These are phyloP conservation scores for Blastobotrys serpentis DNA, from an alignment of 1,139 yeast genomes.

Conservation along the genomic window DNA sequence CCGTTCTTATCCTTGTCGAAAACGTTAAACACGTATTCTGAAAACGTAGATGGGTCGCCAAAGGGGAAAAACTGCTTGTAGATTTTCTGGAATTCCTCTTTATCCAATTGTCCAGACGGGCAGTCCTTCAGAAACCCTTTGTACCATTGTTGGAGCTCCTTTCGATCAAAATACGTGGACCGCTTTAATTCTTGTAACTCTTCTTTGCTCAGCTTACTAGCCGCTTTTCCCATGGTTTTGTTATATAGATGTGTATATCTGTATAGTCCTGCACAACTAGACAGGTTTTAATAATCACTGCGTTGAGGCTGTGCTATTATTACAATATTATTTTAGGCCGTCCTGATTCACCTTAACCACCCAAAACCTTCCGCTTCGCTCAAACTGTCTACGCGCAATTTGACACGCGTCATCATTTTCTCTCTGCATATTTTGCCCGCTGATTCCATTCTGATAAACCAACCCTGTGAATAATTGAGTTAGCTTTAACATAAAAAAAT, in stretches of 20 bases:
- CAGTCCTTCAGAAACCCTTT: slow-evolving; percentile 93
- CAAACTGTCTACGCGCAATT: no score
- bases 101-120: slow-evolving; percentile 84
- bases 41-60: slow-evolving; percentile 93
- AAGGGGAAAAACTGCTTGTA: slow-evolving; percentile 97
- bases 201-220: slow-evolving; percentile 88
- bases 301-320: slow-evolving; percentile 1
- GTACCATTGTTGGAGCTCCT: slow-evolving; percentile 98
- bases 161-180: slow-evolving; percentile 86
- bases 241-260: no score
- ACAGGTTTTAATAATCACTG: background rate
- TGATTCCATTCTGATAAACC: no score
- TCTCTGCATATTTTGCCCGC: background rate
- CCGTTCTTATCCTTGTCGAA: slow-evolving; percentile 84
- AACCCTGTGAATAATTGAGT: no score
- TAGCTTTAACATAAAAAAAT: no score
- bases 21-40: slow-evolving; percentile 82
- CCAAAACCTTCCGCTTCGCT: no score
- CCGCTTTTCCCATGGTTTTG: slow-evolving; percentile 81
- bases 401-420: no score
- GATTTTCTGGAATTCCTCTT: slow-evolving; percentile 85
- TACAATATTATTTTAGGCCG: background rate
- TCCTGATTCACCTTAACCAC: background rate
- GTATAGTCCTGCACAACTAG: background rate
- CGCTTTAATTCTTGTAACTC: slow-evolving; percentile 79